These are phyloP conservation scores for Herpotrichia juniperi DNA, from an alignment of 2,329 filamentous ascomycete genomes.

Conservation along the genomic window DNA sequence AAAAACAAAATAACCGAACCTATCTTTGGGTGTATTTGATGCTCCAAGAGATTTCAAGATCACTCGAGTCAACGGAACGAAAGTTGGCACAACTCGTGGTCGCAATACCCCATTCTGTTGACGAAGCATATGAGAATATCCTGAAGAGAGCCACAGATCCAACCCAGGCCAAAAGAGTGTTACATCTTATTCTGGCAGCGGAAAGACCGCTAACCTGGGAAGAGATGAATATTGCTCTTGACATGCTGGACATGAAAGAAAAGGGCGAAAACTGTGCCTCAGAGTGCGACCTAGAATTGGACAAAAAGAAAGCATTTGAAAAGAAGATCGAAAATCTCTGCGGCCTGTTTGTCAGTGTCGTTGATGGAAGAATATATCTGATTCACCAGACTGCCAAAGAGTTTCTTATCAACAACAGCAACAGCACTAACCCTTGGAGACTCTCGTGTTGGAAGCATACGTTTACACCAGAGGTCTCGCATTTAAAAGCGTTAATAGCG, in stretches of 20 bases:
- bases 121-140: slow-evolving; percentile 43
- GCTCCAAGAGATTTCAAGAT: slow-evolving; percentile 21
- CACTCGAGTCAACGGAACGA: slow-evolving; percentile 3
- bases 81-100: not conserved
- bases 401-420: slow-evolving; percentile 1
- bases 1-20: slow-evolving; percentile 39
- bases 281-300: not conserved
- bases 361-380: slow-evolving; percentile 5
- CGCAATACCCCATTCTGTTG: slow-evolving; percentile 25
- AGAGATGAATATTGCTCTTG: slow-evolving; percentile 12
- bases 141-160: slow-evolving; percentile 33
- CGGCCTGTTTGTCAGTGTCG: slow-evolving; percentile 7
- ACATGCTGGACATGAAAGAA: not conserved
- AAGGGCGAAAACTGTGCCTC: not conserved
- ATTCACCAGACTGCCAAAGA: slow-evolving; percentile 12
- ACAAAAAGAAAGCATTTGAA: not conserved
- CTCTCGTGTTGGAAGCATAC: too few species aligned
- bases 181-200: slow-evolving; percentile 14
- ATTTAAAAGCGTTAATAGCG: too few species aligned
- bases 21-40: slow-evolving; percentile 51
- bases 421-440: too few species aligned
- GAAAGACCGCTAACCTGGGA: slow-evolving; percentile 8
- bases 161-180: slow-evolving; percentile 26
- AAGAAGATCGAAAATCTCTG: not conserved
- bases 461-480: too few species aligned